These are phyloP conservation scores for Myxozyma kluyveri DNA, from an alignment of 805 yeast genomes.

Conservation along the genomic window DNA sequence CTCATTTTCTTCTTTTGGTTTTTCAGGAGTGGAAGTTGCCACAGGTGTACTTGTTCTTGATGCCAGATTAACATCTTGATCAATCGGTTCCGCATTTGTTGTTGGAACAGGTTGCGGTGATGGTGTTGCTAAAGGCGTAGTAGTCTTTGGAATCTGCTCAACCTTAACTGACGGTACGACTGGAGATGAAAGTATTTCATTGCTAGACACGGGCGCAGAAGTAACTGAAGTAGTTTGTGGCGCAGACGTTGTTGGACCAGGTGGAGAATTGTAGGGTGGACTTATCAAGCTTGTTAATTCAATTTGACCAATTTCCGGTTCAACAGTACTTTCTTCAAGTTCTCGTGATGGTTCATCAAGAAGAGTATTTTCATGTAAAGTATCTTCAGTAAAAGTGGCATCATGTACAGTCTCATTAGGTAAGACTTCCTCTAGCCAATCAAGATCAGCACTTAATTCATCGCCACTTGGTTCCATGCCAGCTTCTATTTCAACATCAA, in stretches of 20 bases:
- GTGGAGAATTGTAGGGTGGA: too few relatives aligned
- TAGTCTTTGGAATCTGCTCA: background rate
- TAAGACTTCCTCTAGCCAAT: background rate
- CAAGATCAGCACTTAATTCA: background rate
- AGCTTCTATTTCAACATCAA: background rate
- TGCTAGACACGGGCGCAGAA: too few relatives aligned
- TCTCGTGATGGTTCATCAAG: too few relatives aligned
- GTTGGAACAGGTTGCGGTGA: background rate
- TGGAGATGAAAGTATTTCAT: too few relatives aligned
- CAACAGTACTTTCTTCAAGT: too few relatives aligned
- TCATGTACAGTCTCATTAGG: too few relatives aligned
- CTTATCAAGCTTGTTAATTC: too few relatives aligned
- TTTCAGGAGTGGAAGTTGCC: background rate
- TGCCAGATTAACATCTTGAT: background rate
- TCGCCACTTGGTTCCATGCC: background rate
- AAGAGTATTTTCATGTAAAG: too few relatives aligned
- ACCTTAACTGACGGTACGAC: background rate
- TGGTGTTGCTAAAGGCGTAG: background rate
- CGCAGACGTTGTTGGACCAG: too few relatives aligned
- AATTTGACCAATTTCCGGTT: too few relatives aligned
- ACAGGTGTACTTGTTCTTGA: background rate
- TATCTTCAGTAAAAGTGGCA: too few relatives aligned
- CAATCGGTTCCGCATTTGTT: background rate
- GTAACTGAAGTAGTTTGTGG: too few relatives aligned
- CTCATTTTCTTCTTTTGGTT: background rate